Evolutionary conservation across 1,284 basidiomycete species (phyloP), one percentile per base, ranked within the genome.

Genomic region (Dichomitus squalens): DNA sequence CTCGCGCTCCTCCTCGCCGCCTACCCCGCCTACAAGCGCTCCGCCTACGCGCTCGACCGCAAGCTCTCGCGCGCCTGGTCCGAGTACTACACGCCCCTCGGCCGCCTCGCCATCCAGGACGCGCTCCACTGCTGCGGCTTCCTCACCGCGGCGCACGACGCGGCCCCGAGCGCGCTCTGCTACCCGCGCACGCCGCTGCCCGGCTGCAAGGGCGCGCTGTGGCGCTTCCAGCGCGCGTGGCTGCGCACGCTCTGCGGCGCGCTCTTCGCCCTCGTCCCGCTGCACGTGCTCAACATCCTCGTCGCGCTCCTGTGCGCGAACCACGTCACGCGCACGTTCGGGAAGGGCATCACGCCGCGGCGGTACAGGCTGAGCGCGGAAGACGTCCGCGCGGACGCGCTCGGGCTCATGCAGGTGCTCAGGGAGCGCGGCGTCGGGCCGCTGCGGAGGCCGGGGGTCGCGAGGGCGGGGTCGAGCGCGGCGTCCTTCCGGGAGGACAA

Each of bases 11-110:
- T 87, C 60, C 79, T 83, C 1, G 81, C 90, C 49, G 89, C 88
- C 31, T 92, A 92, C 70, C 75, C 82, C 40, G 78, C 84, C 21
- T 92, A 91, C 77, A 88, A 87, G 68, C 84, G 87, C 41, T 76
- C 78, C 60, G 80, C 83, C 0, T 91, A 89, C 75, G 79, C 87
- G 39, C 80, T 92, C 58, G 86, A 89, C 66, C 81, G 83, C 63
- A 92, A 92, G 73, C 77, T 91, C 59, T 87, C 89, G 70, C 72
- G 82, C 57, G 83, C 87, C 23, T 92, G 90, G 90, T 86, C 82
- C 63, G 77, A 85, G 52, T 79, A 80, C 68, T 85, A 87, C 64
- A 86, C 84, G 2, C 75, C 81, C 4, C 63, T 76, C 3, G 86
- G 83, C 2, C 78, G 88, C 36, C 76, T 84, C 8, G 70, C 84